Conservation (phyloP, 1,284 basidiomycete species). For the Takashimella koratensis region DNA sequence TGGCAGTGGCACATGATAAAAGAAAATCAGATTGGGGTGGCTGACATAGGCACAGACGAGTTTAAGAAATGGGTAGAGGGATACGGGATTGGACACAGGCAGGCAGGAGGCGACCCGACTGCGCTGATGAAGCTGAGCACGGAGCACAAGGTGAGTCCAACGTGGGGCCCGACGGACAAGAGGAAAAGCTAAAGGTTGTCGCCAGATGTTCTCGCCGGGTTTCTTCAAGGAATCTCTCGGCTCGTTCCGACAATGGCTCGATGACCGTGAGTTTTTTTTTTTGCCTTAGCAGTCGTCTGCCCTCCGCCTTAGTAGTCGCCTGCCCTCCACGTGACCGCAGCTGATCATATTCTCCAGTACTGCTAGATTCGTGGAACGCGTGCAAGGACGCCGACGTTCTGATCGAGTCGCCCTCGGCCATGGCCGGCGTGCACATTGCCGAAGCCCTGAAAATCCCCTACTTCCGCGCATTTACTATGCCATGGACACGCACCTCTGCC, state of each 20-base stretch:
- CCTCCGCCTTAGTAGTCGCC: not conserved
- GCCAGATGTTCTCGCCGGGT: conserved; percentile 75
- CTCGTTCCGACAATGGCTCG: conserved; percentile 70
- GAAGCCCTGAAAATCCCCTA: conserved; percentile 69
- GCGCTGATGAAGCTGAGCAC: conserved; percentile 56
- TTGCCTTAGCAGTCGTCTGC: too few relatives aligned
- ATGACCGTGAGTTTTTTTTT: conserved; percentile 60
- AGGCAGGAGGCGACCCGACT: conserved; percentile 74
- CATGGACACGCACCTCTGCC: conserved; percentile 60
- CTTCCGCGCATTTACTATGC: conserved; percentile 72
- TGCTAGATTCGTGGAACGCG: conserved; percentile 65
- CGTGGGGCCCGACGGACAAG: too few relatives aligned
- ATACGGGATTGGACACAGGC: conserved; percentile 64
- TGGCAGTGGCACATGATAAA: too few relatives aligned
- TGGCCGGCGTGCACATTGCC: conserved; percentile 77
- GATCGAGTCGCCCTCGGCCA: conserved; percentile 63
- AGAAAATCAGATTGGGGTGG: not conserved
- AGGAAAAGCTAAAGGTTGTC: too few relatives aligned
- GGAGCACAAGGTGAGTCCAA: conserved; percentile 56
- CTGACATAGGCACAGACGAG: conserved; percentile 44
- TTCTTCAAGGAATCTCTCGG: conserved; percentile 70
- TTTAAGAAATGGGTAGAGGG: conserved; percentile 61
- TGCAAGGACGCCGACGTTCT: conserved; percentile 70
- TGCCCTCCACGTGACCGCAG: not conserved
- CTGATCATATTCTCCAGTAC: conserved; percentile 51